Evolutionary conservation across 345 rosid genomes (phyloP).

Genomic region (Hibiscus syriacus): DNA sequence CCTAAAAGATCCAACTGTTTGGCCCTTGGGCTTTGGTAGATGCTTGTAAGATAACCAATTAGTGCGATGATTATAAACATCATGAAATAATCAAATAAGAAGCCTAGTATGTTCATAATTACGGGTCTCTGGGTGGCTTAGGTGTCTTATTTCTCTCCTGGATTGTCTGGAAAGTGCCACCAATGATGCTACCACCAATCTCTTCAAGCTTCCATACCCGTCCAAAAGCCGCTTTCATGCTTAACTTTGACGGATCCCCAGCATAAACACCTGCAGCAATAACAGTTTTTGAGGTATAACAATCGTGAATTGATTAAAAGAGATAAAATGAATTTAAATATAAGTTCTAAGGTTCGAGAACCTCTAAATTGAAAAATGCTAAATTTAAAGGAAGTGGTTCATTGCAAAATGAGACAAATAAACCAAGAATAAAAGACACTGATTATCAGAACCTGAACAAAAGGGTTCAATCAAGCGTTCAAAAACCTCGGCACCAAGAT

Average conservation of each 20-base stretch:
- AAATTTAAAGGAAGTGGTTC: too few species aligned
- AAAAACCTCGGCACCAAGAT: slow-evolving; percentile 87
- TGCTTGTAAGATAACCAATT: slow-evolving; percentile 37
- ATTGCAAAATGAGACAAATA: too few species aligned
- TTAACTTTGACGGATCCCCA: slow-evolving; percentile 82
- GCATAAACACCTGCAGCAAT: slow-evolving; percentile 76
- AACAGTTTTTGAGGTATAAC: not conserved
- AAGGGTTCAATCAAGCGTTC: slow-evolving; percentile 95
- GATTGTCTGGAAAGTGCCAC: slow-evolving; percentile 72
- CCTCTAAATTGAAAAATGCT: too few species aligned
- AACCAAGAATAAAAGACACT: too few species aligned
- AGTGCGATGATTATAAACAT: slow-evolving; percentile 2
- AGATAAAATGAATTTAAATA: too few species aligned
- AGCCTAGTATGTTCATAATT: slow-evolving; percentile 21
- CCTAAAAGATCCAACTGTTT: slow-evolving; percentile 91
- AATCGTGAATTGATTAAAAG: not conserved
- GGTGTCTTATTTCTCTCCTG: slow-evolving; percentile 65
- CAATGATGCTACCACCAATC: slow-evolving; percentile 76
- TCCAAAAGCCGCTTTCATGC: slow-evolving; percentile 97
- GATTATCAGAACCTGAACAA: slow-evolving; percentile 61
- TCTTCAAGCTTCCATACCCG: slow-evolving; percentile 94
- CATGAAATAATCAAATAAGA: slow-evolving; percentile 7
- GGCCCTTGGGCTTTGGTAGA: slow-evolving; percentile 86
- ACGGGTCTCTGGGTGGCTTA: slow-evolving; percentile 73
- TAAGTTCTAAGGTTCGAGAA: too few species aligned